Base-by-base conservation (phyloP, 164 flowering plant genomes). In the Piper betle region DNA sequence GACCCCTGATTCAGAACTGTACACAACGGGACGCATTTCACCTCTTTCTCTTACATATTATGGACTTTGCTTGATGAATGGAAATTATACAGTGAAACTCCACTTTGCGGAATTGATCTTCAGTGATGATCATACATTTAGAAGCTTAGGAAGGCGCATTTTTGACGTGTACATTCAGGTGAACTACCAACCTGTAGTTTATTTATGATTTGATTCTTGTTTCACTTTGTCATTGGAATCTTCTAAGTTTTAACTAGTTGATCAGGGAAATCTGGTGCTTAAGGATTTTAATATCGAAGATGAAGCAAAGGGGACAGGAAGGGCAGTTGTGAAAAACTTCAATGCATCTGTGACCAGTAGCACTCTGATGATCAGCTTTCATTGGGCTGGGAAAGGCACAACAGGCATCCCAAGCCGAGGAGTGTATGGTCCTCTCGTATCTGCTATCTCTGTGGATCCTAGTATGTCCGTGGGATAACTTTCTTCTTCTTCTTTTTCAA, bases 351-450 rank as follows among this genome's bases (percentile, higher is more conserved):
- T 90, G 39, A 72, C 78, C 17, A 74, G 73, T 57, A 61, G 84
- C 70, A 82, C 88, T 1, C 53, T 87, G 62, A 75, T 81, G 75
- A 81, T 89, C 56, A 91, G 79, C 53, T 75, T 89, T 7, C 76
- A 82, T 64, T 89, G 94, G 94, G 91, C 85, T 64, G 94, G 91
- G 56, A 85, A 70, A 74, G 96, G 96, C 58, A 84, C 95, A 53
- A 84, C 85, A 3, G 84, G 84, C 59, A 84, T 87, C 41, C 97
- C 97, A 4, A 11, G 15, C 4, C 73, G 92, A 80, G 92, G 92
- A 75, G 53, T 59, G 48, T 90, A 90, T 81, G 97, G 97, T 38
- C 95, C 97, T 71, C 82, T 85, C 9, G 79, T 90, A 69, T 90
- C 97, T 37, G 97, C 97, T 43, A 87, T 90, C 58, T 79, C 92